These are phyloP conservation scores for Candida maris DNA, from an alignment of 805 yeast species.

Conservation along the genomic window DNA sequence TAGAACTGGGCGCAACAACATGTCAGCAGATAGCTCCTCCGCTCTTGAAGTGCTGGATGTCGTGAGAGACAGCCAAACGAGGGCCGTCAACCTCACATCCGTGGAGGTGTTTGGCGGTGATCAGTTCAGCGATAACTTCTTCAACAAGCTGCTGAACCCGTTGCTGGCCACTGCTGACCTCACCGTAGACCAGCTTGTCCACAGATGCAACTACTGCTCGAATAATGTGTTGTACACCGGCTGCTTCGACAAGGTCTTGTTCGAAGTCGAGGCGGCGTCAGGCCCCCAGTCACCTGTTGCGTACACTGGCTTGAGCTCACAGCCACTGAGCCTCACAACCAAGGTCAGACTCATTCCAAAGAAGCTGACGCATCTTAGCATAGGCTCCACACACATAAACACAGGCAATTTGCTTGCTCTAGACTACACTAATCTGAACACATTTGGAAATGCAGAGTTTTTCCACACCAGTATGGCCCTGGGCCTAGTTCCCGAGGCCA, in stretches of 20 bases:
- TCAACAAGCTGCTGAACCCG: conserved; percentile 44
- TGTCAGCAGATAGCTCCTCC: no score
- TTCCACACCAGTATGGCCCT: conserved; percentile 47
- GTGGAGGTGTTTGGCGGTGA: conserved; percentile 32
- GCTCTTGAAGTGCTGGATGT: conserved; percentile 12
- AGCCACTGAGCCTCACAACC: conserved; percentile 30
- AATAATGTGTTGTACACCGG: conserved; percentile 25
- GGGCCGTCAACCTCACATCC: conserved; percentile 27
- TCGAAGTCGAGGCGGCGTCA: conserved; percentile 18
- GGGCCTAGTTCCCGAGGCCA: conserved; percentile 47
- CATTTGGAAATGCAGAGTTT: conserved; percentile 68
- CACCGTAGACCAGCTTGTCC: conserved; percentile 42
- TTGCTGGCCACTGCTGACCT: conserved; percentile 34
- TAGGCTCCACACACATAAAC: conserved; percentile 35
- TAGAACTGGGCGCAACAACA: no score
- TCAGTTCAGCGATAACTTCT: conserved; percentile 37
- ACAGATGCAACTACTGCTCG: conserved; percentile 17
- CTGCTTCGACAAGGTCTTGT: conserved; percentile 25
- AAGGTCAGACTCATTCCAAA: conserved; percentile 33
- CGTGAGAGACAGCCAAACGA: conserved; percentile 15
- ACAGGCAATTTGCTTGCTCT: conserved; percentile 33
- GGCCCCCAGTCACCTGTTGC: conserved; percentile 3
- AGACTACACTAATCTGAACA: conserved; percentile 42
- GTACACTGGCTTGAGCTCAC: conserved; percentile 5
- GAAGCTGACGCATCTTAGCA: conserved; percentile 26